These are phyloP conservation scores for Tricholoma sp. DNA, from an alignment of 768 basidiomycete species.

Conservation along the genomic window DNA sequence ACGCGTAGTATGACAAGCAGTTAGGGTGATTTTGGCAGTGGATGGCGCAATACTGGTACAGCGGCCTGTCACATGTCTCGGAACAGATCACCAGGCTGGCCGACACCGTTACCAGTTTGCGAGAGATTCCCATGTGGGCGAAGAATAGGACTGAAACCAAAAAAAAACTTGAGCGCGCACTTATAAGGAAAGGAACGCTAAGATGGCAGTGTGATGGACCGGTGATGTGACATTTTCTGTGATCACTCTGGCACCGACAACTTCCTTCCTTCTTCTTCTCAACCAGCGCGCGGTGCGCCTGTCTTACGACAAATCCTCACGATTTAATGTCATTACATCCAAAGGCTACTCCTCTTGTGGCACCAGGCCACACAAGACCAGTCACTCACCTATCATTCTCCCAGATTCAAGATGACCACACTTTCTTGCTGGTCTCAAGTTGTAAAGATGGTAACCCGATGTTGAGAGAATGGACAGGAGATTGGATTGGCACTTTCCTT, in stretches of 20 bases:
- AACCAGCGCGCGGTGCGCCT: conserved; percentile 51
- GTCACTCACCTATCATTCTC: conserved; percentile 96
- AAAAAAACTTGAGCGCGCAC: too few species aligned
- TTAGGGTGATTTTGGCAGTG: neutral
- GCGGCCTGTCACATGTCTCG: neutral
- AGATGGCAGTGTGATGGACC: conserved; percentile 12
- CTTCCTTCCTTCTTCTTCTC: conserved; percentile 1
- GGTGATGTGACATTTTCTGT: conserved; percentile 12
- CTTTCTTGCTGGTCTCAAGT: conserved; percentile 88
- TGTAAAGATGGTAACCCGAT: conserved; percentile 99
- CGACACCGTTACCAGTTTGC: too few species aligned
- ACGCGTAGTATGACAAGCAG: too few species aligned
- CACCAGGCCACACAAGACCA: conserved; percentile 80
- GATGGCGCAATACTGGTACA: neutral
- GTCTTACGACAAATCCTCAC: conserved; percentile 35
- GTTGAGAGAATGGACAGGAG: conserved; percentile 95
- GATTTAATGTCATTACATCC: conserved; percentile 55
- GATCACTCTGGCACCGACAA: conserved; percentile 1
- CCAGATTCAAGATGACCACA: conserved; percentile 74
- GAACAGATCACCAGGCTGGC: too few species aligned
- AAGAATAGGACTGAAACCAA: too few species aligned
- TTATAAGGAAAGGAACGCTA: neutral
- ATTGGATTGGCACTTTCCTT: conserved; percentile 95
- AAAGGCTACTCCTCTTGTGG: conserved; percentile 76
- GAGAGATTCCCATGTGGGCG: too few species aligned